Conservation (phyloP, 1,284 basidiomycete species). For the Peniophora sp. region DNA sequence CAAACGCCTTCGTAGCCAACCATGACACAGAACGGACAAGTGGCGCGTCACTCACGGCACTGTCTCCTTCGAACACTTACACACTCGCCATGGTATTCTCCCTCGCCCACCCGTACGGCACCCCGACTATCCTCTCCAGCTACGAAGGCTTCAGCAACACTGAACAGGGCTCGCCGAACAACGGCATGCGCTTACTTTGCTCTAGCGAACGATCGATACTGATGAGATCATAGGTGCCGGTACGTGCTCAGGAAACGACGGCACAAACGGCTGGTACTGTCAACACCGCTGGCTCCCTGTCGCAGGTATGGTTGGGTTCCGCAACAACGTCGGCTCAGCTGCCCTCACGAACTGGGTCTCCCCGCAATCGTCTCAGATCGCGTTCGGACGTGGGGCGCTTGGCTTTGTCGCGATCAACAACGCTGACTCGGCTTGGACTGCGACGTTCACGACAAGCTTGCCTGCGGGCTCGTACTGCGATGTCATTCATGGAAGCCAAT, state of each 20-base stretch:
- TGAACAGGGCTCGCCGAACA: constrained; percentile 43
- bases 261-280: constrained; percentile 50
- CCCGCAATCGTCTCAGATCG: constrained; percentile 47
- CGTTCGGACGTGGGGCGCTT: constrained; percentile 47
- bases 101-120: constrained; percentile 59
- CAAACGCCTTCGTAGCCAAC: constrained; percentile 63
- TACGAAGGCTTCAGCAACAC: constrained; percentile 39
- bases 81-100: constrained; percentile 54
- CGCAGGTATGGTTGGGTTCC: constrained; percentile 56
- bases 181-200: constrained; percentile 22
- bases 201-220: neutral
- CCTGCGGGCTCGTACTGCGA: constrained; percentile 25
- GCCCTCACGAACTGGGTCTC: constrained; percentile 49
- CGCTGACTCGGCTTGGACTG: constrained; percentile 18
- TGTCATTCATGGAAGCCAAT: constrained; percentile 25
- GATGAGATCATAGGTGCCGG: constrained; percentile 30
- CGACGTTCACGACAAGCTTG: constrained; percentile 20
- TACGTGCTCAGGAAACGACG: constrained; percentile 45
- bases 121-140: constrained; percentile 55
- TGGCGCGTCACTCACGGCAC: constrained; percentile 44
- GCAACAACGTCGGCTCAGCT: constrained; percentile 46
- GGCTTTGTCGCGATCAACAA: constrained; percentile 29
- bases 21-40: constrained; percentile 66
- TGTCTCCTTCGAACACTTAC: constrained; percentile 60
- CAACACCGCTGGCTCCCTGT: constrained; percentile 57